Conservation (phyloP, 805 yeast species). For the Blastobotrys terrestris region DNA sequence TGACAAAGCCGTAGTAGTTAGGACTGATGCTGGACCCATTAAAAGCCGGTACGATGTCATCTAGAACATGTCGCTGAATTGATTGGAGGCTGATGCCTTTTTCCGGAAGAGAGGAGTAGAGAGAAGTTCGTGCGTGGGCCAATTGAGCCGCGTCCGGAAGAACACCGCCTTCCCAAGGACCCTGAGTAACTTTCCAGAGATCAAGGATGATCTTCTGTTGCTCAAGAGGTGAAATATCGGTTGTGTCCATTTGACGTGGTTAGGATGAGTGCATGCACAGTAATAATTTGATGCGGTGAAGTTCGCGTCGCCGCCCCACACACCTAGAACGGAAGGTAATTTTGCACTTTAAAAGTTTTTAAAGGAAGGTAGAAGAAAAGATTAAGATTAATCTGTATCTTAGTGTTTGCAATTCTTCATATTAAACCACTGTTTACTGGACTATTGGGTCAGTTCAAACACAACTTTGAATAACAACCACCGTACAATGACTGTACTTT, state of each 20-base stretch:
- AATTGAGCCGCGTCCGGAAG: not conserved
- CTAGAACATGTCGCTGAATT: not conserved
- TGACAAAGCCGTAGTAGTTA: constrained; percentile 22
- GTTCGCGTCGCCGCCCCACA: too few species aligned
- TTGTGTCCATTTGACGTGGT: not conserved
- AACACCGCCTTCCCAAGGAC: not conserved
- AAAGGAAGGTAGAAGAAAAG: too few species aligned
- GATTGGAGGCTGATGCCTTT: not conserved
- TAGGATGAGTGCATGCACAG: too few species aligned
- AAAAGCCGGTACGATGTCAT: not conserved
- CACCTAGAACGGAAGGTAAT: too few species aligned
- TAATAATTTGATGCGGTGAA: too few species aligned
- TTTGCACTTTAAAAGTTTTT: too few species aligned
- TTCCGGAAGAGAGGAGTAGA: not conserved
- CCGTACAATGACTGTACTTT: too few species aligned
- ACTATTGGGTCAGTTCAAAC: too few species aligned
- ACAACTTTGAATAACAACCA: too few species aligned
- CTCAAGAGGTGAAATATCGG: not conserved
- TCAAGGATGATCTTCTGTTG: not conserved
- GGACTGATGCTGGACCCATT: not conserved
- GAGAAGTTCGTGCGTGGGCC: not conserved
- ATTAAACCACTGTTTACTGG: too few species aligned
- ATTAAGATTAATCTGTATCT: too few species aligned
- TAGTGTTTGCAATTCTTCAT: too few species aligned
- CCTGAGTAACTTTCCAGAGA: not conserved